Conservation (phyloP, 345 rosid genomes). For the Aquilaria malaccensis region DNA sequence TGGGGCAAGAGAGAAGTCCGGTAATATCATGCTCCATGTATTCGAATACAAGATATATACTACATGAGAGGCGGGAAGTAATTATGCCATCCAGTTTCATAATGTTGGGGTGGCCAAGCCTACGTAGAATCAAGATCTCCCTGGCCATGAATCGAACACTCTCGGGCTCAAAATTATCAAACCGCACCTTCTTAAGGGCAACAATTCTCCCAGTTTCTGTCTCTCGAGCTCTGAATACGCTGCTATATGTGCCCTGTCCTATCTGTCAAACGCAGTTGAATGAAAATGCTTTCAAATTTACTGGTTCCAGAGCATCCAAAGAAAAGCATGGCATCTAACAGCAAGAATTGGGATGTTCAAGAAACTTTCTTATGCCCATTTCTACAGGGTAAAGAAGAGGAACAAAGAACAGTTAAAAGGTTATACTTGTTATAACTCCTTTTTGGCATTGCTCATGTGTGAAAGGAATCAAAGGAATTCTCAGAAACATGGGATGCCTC, state of each 20-base stretch:
- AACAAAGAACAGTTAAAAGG: too few relatives aligned
- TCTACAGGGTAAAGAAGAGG: too few relatives aligned
- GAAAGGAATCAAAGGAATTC: too few relatives aligned
- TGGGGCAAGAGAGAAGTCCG: constrained; percentile 81
- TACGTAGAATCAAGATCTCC: constrained; percentile 84
- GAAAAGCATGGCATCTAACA: too few relatives aligned
- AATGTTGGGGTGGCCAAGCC: constrained; percentile 87
- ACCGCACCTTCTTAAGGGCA: constrained; percentile 93
- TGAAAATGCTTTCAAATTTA: constrained; percentile 2
- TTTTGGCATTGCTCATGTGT: too few relatives aligned
- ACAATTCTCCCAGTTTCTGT: constrained; percentile 73
- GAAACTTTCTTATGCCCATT: too few relatives aligned
- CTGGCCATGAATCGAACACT: constrained; percentile 98
- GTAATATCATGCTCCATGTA: constrained; percentile 99
- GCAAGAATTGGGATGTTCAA: too few relatives aligned
- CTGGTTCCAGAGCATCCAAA: too few relatives aligned
- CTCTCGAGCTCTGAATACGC: constrained; percentile 87
- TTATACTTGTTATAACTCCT: too few relatives aligned
- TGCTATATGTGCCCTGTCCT: constrained; percentile 97
- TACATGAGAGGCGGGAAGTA: constrained; percentile 76
- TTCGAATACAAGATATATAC: constrained; percentile 89
- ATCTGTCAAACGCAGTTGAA: constrained; percentile 39
- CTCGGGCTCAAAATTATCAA: constrained; percentile 96
- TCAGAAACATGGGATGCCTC: too few relatives aligned
- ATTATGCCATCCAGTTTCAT: constrained; percentile 85